Evolutionary conservation across 1,284 basidiomycete species (phyloP).

Genomic region (Melampsora medusae): DNA sequence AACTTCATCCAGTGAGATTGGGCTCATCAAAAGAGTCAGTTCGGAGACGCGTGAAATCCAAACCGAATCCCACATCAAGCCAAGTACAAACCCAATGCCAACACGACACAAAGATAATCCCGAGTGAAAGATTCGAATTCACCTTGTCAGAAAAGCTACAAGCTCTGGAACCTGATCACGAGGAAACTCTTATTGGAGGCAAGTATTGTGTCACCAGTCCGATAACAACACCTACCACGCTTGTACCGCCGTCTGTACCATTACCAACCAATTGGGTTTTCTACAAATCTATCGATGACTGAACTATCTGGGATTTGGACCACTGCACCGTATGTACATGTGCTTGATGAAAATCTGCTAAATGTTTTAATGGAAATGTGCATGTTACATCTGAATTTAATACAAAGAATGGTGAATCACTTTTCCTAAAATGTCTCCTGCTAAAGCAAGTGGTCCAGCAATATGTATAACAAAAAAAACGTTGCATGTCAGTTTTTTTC

Average conservation of each 20-base stretch:
- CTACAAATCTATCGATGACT: too few relatives aligned
- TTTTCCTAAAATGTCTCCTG: too few relatives aligned
- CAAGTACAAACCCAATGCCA: neutral
- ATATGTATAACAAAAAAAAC: too few relatives aligned
- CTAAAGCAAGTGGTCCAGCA: too few relatives aligned
- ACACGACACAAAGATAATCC: neutral
- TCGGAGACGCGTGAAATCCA: neutral
- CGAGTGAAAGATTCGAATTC: neutral
- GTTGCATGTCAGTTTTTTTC: too few relatives aligned
- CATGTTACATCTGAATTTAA: too few relatives aligned
- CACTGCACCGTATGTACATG: too few relatives aligned
- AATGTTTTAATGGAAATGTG: too few relatives aligned
- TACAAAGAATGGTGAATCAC: too few relatives aligned
- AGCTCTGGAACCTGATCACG: slow-evolving; percentile 47
- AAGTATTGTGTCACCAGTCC: slow-evolving; percentile 46
- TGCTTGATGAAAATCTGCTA: too few relatives aligned
- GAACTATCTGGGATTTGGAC: too few relatives aligned
- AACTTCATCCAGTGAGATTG: neutral
- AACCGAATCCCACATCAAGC: neutral
- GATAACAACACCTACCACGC: slow-evolving; percentile 13
- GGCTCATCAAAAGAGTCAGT: neutral
- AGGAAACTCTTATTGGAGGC: slow-evolving; percentile 35
- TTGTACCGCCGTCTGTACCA: slow-evolving; percentile 81
- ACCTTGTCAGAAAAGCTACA: slow-evolving; percentile 32
- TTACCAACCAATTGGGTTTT: too few relatives aligned